A percentile compares a stretch with the other conserved stretches of the same genome.
Conservation (phyloP, 2,329 filamentous ascomycete species). For the Lecanicillium sp. region DNA sequence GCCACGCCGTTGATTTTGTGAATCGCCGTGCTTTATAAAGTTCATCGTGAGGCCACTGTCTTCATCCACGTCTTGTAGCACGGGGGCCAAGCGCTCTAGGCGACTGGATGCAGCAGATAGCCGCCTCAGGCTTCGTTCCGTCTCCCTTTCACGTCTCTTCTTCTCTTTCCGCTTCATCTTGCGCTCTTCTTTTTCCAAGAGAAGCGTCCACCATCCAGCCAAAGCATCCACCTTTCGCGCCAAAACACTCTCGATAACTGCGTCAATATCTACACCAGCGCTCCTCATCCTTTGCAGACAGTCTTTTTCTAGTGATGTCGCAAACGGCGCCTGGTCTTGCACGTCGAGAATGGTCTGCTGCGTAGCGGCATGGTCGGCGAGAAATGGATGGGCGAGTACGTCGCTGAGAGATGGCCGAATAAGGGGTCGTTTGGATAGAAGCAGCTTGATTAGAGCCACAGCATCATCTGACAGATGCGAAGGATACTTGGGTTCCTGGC, state of each 20-base stretch:
- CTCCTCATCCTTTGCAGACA: conserved; percentile 87
- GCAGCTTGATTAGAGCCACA: conserved; percentile 61
- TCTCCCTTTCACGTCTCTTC: conserved; percentile 78
- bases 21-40: conserved; percentile 33
- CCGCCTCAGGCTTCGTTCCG: conserved; percentile 70
- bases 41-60: conserved; percentile 50
- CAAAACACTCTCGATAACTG: conserved; percentile 88
- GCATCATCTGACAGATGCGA: conserved; percentile 72
- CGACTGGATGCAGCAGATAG: conserved; percentile 86
- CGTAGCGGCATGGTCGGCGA: conserved; percentile 75
- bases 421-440: conserved; percentile 88
- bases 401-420: conserved; percentile 75
- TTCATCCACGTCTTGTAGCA: conserved; percentile 70
- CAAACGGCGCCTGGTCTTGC: conserved; percentile 72
- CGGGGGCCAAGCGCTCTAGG: conserved; percentile 70
- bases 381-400: conserved; percentile 79
- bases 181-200: conserved; percentile 89
- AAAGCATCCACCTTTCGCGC: conserved; percentile 83
- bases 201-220: conserved; percentile 90
- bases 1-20: conserved; percentile 53
- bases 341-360: conserved; percentile 86
- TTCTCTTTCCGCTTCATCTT: conserved; percentile 74
- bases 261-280: conserved; percentile 88
- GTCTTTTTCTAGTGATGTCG: conserved; percentile 80
- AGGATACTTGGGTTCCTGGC: conserved; percentile 77